These are phyloP conservation scores for Gracilariopsis chorda DNA, from an alignment of 23 red algal species.

Conservation along the genomic window DNA sequence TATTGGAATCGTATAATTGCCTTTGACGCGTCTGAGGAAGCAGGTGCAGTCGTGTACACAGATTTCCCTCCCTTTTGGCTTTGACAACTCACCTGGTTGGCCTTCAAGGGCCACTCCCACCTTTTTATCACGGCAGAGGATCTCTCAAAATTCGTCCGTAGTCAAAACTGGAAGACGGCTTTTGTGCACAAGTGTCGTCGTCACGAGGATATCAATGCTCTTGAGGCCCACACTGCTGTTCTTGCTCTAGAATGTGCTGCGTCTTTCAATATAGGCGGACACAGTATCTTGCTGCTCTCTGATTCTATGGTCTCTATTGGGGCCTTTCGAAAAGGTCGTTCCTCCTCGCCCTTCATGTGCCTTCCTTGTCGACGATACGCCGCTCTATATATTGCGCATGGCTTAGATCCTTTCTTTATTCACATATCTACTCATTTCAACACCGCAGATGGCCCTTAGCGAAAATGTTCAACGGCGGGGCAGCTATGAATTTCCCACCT, in stretches of 20 bases:
- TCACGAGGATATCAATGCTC: background rate
- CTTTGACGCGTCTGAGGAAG: constrained; percentile 8
- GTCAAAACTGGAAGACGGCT: background rate
- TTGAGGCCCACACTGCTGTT: background rate
- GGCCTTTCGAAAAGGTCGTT: background rate
- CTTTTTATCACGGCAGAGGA: background rate
- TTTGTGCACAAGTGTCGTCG: background rate
- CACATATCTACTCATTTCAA: background rate
- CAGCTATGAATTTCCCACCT: background rate
- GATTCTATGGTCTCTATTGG: background rate
- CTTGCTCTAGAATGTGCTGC: background rate
- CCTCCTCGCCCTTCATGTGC: background rate
- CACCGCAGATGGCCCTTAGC: background rate
- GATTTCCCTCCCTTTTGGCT: background rate
- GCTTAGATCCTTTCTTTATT: background rate
- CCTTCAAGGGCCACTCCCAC: too few species aligned
- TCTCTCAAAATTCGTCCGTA: background rate
- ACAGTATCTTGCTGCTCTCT: background rate
- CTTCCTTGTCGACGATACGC: background rate
- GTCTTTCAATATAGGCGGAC: background rate
- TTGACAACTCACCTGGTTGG: too few species aligned
- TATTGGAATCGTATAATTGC: background rate
- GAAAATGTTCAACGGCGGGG: background rate
- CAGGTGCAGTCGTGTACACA: background rate
- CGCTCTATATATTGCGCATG: background rate